These are phyloP conservation scores for Oryza nivara DNA, from an alignment of 176 grass and related monocot genomes.

Conservation along the genomic window DNA sequence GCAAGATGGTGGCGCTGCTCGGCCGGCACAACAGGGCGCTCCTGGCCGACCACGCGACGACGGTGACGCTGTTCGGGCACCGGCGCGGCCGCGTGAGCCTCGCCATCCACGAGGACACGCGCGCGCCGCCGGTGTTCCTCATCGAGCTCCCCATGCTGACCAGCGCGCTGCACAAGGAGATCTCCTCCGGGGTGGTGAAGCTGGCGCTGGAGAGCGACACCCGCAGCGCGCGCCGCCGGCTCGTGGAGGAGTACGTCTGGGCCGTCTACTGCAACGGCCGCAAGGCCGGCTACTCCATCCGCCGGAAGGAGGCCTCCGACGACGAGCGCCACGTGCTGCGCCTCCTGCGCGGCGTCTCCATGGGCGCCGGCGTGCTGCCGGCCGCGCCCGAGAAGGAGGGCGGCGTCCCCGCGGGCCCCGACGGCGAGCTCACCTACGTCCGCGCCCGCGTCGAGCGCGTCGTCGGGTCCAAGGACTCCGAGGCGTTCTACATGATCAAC, in stretches of 20 bases:
- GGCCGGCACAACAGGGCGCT: constrained; percentile 67
- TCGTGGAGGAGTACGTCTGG: constrained; percentile 95
- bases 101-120: constrained; percentile 90
- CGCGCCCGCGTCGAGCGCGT: constrained; percentile 89
- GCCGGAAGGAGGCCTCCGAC: constrained; percentile 79
- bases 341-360: constrained; percentile 85
- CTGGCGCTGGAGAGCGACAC: constrained; percentile 96
- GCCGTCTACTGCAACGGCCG: constrained; percentile 95
- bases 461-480: constrained; percentile 90
- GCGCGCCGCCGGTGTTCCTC: constrained; percentile 77
- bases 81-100: constrained; percentile 74
- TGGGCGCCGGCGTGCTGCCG: constrained; percentile 93
- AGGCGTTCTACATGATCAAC: constrained; percentile 99
- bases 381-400: constrained; percentile 66
- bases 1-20: constrained; percentile 92
- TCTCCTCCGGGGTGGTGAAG: constrained; percentile 75
- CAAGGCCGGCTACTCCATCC: constrained; percentile 89
- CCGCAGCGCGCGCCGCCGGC: constrained; percentile 62
- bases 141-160: constrained; percentile 89
- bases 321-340: constrained; percentile 83
- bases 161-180: constrained; percentile 81
- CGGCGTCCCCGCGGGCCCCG: constrained; percentile 42
- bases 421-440: constrained; percentile 94
- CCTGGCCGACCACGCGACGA: constrained; percentile 78
- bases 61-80: constrained; percentile 80